phyloP scores from a whole-genome alignment of 371 early-diverging fungal genomes.

The Haplosporangium sp. region DNA sequence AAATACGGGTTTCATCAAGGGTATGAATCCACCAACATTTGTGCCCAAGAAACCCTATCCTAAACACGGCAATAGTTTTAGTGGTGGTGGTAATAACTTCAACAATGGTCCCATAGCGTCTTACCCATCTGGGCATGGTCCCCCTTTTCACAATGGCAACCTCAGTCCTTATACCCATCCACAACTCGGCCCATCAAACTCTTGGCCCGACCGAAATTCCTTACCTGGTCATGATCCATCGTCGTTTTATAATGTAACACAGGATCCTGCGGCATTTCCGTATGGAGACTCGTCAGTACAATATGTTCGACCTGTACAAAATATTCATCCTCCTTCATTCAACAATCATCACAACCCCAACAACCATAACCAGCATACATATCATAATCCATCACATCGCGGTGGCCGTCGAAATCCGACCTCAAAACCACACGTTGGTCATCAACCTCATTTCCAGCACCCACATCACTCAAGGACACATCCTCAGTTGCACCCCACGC shows the following conservation, averaged over 20 bases:
- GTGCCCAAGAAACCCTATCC: constrained; percentile 26
- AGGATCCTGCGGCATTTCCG: constrained; percentile 16
- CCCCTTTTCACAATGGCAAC: constrained; percentile 12
- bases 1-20: constrained; percentile 27
- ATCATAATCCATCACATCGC: constrained; percentile 22
- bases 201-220: constrained; percentile 28
- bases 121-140: constrained; percentile 17
- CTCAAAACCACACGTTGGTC: constrained; percentile 15
- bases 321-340: constrained; percentile 4
- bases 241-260: constrained; percentile 14
- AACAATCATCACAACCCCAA: constrained; percentile 5
- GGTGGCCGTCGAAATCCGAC: constrained; percentile 35
- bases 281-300: constrained; percentile 13
- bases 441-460: constrained; percentile 39
- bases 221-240: constrained; percentile 24
- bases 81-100: constrained; percentile 6
- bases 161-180: constrained; percentile 35
- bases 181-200: constrained; percentile 15
- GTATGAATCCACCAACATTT: constrained; percentile 27
- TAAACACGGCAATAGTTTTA: constrained; percentile 37
- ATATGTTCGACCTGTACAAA: constrained; percentile 14
- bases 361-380: constrained; percentile 17
- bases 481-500: constrained; percentile 33
- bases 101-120: constrained; percentile 16
- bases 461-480: constrained; percentile 40